Evolutionary conservation across 106 monocot genomes (phyloP).

Genomic region (Chionographis japonica): DNA sequence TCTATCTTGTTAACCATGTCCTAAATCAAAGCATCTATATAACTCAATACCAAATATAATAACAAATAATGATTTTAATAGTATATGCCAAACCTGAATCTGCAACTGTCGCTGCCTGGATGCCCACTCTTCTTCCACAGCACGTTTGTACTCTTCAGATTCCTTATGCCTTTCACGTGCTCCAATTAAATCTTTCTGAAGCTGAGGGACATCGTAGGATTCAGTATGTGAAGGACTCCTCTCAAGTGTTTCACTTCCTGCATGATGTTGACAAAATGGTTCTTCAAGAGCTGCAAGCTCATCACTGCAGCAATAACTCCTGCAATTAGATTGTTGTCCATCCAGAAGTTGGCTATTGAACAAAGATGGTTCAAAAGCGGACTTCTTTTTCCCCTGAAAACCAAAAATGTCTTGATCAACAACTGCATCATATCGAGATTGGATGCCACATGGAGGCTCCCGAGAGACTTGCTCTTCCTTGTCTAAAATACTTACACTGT

Average conservation of each 20-base stretch:
- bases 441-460: background rate
- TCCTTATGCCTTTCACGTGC: conserved; percentile 82
- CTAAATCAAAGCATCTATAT: too few relatives aligned
- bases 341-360: background rate
- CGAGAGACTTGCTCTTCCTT: conserved; percentile 6
- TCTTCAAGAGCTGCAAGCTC: background rate
- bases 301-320: background rate
- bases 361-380: background rate
- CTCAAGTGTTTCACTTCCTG: conserved; percentile 4
- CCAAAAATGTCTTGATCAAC: background rate
- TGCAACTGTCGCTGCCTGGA: conserved; percentile 56
- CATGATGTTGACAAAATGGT: background rate
- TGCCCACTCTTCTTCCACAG: conserved; percentile 87
- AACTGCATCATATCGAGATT: background rate
- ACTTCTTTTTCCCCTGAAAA: conserved; percentile 8
- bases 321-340: background rate
- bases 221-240: background rate
- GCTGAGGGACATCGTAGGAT: background rate
- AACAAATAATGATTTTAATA: background rate
- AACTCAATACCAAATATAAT: background rate
- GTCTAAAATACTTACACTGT: conserved; percentile 4
- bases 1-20: too few relatives aligned
- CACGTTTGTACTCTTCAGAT: conserved; percentile 73
- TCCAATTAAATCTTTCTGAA: conserved; percentile 35
- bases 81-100: conserved; percentile 49